Percentiles rank a stretch among this genome's conserved stretches.
Evolutionary conservation across 2,329 filamentous ascomycete species (phyloP).

Genomic region (Diplodia intermedia): DNA sequence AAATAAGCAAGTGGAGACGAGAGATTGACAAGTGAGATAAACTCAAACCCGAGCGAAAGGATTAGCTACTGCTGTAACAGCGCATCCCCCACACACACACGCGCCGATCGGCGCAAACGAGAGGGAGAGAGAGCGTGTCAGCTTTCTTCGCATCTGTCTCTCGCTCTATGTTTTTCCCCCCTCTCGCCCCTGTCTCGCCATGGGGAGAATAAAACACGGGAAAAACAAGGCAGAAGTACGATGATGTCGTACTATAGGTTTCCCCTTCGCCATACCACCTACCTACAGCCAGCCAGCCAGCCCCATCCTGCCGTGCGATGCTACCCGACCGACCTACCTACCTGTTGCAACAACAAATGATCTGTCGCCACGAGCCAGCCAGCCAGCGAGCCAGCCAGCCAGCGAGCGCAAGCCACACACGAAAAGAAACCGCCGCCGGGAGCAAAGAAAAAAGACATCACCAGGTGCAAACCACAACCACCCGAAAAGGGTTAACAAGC

Average conservation of each 20-base stretch:
- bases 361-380: not conserved
- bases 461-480: not conserved
- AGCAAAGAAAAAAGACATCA: no score
- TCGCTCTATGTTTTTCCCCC: no score
- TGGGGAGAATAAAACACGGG: not conserved
- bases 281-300: no score
- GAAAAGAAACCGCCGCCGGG: no score
- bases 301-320: not conserved
- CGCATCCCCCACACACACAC: not conserved
- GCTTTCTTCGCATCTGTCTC: no score
- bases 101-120: not conserved
- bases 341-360: not conserved
- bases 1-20: not conserved
- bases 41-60: constrained; percentile 1
- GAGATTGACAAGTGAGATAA: not conserved
- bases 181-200: no score
- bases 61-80: not conserved
- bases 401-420: no score
- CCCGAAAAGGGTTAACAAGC: not conserved
- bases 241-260: not conserved
- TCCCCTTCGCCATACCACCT: not conserved
- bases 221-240: not conserved
- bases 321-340: not conserved
- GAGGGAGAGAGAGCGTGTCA: no score
- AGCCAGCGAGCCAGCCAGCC: no score